phyloP scores from a whole-genome alignment of 768 basidiomycete genomes.

The Guyanaporus albipodus region DNA sequence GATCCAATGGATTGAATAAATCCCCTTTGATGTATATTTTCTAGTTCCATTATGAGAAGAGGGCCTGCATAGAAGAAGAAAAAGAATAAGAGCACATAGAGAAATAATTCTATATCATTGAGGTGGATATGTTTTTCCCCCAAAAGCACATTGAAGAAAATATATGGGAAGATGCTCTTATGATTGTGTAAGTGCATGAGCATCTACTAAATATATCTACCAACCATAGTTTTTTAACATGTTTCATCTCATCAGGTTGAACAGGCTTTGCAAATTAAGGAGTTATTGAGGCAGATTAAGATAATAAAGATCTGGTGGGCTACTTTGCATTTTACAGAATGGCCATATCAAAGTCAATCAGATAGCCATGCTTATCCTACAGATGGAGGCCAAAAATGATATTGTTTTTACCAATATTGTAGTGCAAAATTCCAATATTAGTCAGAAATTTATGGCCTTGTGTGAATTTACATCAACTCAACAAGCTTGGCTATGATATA shows the following conservation, averaged over 20 bases:
- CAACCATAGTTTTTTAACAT: neutral
- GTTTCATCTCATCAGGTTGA: neutral
- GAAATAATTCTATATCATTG: slow-evolving; percentile 1
- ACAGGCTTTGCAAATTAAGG: too few relatives aligned
- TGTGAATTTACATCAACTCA: neutral
- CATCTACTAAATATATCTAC: neutral
- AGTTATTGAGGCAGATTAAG: neutral
- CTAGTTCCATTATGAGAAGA: neutral
- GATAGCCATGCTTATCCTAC: slow-evolving; percentile 17
- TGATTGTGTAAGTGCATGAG: neutral
- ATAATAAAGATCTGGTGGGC: neutral
- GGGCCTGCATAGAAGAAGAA: slow-evolving; percentile 3
- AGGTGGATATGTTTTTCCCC: neutral
- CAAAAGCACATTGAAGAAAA: neutral
- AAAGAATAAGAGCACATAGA: neutral
- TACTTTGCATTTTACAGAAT: neutral
- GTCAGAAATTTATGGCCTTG: neutral
- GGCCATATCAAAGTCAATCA: slow-evolving; percentile 31
- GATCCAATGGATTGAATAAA: neutral
- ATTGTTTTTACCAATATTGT: slow-evolving; percentile 23
- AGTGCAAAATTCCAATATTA: neutral
- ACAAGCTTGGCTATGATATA: too few relatives aligned
- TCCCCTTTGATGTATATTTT: neutral
- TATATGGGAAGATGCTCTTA: slow-evolving; percentile 1
- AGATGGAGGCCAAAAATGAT: neutral